Conservation (phyloP, 345 rosid genomes). For the Lenwebbia sp. region DNA sequence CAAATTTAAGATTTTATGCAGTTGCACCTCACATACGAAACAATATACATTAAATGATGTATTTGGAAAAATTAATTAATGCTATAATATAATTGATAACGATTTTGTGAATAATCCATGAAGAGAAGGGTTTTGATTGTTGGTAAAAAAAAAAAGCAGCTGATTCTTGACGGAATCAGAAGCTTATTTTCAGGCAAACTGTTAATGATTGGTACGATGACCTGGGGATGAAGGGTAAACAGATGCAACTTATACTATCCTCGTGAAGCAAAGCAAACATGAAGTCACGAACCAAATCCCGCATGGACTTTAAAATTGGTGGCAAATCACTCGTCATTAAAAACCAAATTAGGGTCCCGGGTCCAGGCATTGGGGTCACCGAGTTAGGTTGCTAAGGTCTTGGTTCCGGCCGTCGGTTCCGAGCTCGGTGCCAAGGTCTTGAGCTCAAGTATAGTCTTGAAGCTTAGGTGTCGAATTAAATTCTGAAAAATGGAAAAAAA, state of each 20-base stretch:
- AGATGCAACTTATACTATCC: neutral
- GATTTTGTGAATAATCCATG: neutral
- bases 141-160: neutral
- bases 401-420: neutral
- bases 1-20: neutral
- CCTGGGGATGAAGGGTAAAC: too few species aligned
- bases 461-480: neutral
- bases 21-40: neutral
- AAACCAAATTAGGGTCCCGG: neutral
- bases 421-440: neutral
- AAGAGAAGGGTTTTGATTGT: too few species aligned
- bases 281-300: neutral
- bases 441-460: too few species aligned
- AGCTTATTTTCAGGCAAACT: too few species aligned
- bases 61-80: neutral
- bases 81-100: too few species aligned
- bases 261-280: neutral
- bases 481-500: neutral
- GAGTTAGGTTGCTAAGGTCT: neutral
- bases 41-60: neutral
- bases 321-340: neutral
- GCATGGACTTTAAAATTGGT: neutral
- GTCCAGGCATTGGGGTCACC: neutral
- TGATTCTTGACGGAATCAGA: too few species aligned
- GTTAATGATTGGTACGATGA: too few species aligned